Conservation (phyloP, 2,329 filamentous ascomycete genomes). For the Fusarium subglutinans region DNA sequence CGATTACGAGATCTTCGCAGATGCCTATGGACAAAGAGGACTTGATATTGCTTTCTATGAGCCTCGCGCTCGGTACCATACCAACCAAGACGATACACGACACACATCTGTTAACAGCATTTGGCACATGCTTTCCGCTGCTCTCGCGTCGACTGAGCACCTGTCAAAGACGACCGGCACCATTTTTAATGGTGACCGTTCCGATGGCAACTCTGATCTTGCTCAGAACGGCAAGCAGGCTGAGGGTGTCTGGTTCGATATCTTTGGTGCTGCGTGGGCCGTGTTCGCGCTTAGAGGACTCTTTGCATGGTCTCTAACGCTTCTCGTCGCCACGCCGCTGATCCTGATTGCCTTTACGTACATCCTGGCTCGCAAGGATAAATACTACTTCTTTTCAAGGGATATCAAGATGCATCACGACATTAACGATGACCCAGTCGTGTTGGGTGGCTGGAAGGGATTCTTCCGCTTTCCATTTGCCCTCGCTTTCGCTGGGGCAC, state of each 20-base stretch:
- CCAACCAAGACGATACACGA: conserved; percentile 83
- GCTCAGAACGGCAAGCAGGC: conserved; percentile 73
- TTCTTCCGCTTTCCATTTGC: conserved; percentile 86
- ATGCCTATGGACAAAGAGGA: conserved; percentile 81
- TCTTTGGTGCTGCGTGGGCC: conserved; percentile 83
- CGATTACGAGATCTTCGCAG: conserved; percentile 86
- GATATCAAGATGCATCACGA: conserved; percentile 63
- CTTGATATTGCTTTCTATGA: conserved; percentile 92
- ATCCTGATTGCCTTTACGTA: conserved; percentile 75
- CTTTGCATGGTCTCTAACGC: conserved; percentile 85
- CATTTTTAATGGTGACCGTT: conserved; percentile 69
- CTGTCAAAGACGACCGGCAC: conserved; percentile 75
- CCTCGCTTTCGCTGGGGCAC: conserved; percentile 70
- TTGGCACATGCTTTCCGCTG: conserved; percentile 95
- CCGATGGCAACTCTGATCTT: conserved; percentile 65
- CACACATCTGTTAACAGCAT: conserved; percentile 77
- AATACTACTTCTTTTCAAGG: conserved; percentile 87
- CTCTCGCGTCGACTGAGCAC: conserved; percentile 76
- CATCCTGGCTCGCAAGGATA: conserved; percentile 75
- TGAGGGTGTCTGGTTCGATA: conserved; percentile 90
- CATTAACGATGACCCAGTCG: conserved; percentile 68
- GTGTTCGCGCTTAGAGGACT: conserved; percentile 83
- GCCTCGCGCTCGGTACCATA: conserved; percentile 89
- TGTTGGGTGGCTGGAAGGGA: conserved; percentile 80
- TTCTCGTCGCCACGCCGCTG: conserved; percentile 83